These are phyloP conservation scores for Solanum chaucha DNA, from an alignment of 257 asterid genomes.

Conservation along the genomic window DNA sequence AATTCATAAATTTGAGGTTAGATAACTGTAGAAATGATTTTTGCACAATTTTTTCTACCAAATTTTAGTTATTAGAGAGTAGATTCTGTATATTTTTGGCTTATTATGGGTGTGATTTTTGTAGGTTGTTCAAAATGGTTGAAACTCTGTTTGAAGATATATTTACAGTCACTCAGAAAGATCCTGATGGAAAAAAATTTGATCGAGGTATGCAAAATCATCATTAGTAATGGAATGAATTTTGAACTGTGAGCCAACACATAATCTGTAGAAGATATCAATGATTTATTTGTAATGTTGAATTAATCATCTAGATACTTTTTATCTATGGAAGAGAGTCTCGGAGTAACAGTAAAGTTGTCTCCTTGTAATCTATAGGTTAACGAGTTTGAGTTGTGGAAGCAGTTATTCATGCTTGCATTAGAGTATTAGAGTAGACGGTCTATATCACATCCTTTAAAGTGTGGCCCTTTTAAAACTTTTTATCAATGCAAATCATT, in stretches of 20 bases:
- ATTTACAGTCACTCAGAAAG: slow-evolving; percentile 45
- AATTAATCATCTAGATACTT: background rate
- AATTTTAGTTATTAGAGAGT: background rate
- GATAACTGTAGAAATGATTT: background rate
- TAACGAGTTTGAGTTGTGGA: background rate
- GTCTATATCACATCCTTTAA: background rate
- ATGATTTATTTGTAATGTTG: background rate
- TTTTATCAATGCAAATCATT: too few species aligned
- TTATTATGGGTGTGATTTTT: background rate
- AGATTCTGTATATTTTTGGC: background rate
- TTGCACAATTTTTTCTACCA: background rate
- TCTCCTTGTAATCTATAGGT: background rate
- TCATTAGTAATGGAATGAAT: background rate
- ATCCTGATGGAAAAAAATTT: slow-evolving; percentile 82
- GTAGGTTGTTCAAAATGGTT: slow-evolving; percentile 44
- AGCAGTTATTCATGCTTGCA: background rate
- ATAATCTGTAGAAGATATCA: background rate
- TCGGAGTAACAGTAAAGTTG: too few species aligned
- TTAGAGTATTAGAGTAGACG: background rate
- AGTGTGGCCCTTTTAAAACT: background rate
- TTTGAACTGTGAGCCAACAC: background rate
- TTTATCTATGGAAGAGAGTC: background rate
- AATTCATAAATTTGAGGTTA: background rate
- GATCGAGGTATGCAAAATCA: slow-evolving; percentile 39
- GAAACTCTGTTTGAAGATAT: slow-evolving; percentile 78